Evolutionary conservation across 108 stramenopile species (phyloP), one percentile per base, ranked within the genome.

Genomic region (Stephanodiscus triporus): DNA sequence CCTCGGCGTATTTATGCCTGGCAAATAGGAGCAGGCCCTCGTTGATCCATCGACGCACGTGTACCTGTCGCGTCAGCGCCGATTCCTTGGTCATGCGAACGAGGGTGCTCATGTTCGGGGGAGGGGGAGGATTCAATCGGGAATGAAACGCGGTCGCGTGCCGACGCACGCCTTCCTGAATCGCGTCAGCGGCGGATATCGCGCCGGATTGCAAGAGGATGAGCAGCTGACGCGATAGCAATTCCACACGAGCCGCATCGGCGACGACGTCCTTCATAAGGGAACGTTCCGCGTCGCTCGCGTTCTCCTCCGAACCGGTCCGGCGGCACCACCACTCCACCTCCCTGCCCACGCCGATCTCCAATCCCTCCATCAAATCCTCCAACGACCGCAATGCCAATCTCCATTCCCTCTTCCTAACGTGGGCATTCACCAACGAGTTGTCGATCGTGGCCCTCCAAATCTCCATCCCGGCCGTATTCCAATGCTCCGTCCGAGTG

Each of bases 171-270:
- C 56, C 73, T 16, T n/a, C 27, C 51, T 88, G 76, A 76, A 93
- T 89, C 14, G 80, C 27, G 49, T 78, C 58, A 22, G 81, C 81
- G 4, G 91, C 91, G 51, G 83, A 81, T 9, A 70, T 29, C 61
- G 86, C 93, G 14, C 97, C 95, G 7, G 71, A 54, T 63, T 97
- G 95, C 54, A 97, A 72, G 9, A 97, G 70, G 58, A 94, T 84
- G 14, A 89, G 80, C 3, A 91, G 90, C 78, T 95, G 91, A n/a
- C 94, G 77, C 6, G 86, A 90, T 6, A 82, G 74, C 34, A 96
- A 59, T 57, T 95, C 95, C 26, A 89, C 81, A 37, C 63, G 24
- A 2, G 77, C 77, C 14, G 74, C 40, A 4, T 53, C 59, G 17
- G 74, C 55, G 10, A 80, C 63, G 23, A 69, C 53, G 20, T 80